Evolutionary conservation across 1,139 yeast genomes (phyloP), one percentile per base, ranked within the genome.

Genomic region (Candida neerlandica): DNA sequence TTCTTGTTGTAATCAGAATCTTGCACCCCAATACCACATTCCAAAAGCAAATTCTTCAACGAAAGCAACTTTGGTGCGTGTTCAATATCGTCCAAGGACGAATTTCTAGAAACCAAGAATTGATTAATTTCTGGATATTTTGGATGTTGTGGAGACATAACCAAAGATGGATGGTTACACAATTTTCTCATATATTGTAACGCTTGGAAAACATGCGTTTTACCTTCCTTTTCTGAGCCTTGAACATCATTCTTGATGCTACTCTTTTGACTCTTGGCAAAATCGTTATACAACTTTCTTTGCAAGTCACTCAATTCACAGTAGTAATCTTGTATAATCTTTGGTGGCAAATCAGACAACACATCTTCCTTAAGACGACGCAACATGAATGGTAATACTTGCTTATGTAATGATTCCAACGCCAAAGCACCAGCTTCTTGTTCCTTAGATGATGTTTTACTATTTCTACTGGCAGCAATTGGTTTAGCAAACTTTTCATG

Each of bases 361-460:
- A 95, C 99, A 61, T 95, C 99, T 64, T 95, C 99, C 65, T 95
- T 95, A 60, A 95, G 78, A 64, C 99, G 86, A 67, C 99, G 86
- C 58, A 95, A 75, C 90, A 95, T 86, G 66, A 95, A 95, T 27
- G 99, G 99, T 48, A 95, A 75, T 0, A 91, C 98, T 60, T 95
- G 99, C 61, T 94, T 94, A 69, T 95, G 99, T 52, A 95, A 76
- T 0, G 97, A 95, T 62, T 95, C 99, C 56, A 95, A 73, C 0
- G 99, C 99, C 58, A 95, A 75, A 0, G 97, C 97, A 43, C 99
- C 99, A 1, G 94, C 92, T 65, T 95, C 99, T 67, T 94, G 98
- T 60, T 95, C 99, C 60, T 86, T 92, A 0, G 96, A 87, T 2
- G 97, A 89, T 0, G 94, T 85, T 63, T 94, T 94, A 57, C 94